Base-by-base conservation (phyloP, 208 protist species). In the Crithidia expoeki region DNA sequence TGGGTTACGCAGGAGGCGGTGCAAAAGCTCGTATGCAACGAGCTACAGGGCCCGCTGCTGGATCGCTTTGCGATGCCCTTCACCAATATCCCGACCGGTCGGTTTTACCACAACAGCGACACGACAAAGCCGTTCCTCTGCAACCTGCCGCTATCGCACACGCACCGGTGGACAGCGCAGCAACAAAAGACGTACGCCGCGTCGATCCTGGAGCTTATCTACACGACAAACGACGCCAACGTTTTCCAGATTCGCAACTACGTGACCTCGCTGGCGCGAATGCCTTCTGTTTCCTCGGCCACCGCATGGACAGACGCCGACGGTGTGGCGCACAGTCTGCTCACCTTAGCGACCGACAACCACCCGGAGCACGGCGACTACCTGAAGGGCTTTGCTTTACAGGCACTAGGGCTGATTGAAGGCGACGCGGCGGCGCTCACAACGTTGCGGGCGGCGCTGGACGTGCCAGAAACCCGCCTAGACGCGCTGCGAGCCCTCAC, bases 181-280 rank as follows among this genome's bases (percentile, higher is more conserved):
- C 72, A 79, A 52, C 78, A 83, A 44, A 25, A 47, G 49, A 14
- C 5, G 2, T 83, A 83, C 68, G 72, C 73, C 1, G 40, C 36
- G 11, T 59, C 72, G 2, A 47, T 74, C 28, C 66, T 79, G 7
- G 21, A 64, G 6, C 11, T 58, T 1, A 19, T 80, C 9, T 40
- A 56, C n/a, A 53, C 16, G 2, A 25, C 42, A 28, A 23, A 19
- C 17, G 30, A 23, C 32, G n/a, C 60, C 7, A 11, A 58, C 23
- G 1, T 32, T 17, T 74, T 53, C 44, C 4, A 40, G 6, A 21
- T 14, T 12, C 1, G 30, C 30, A 3, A 3, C n/a, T 21, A 64
- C 4, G 49, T 79, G 12, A 30, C 3, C 17, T 7, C n/a, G n/a
- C 23, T 79, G 46, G 49, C 56, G 12, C 28, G 10, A 5, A 46